Evolutionary conservation across 2,329 filamentous ascomycete genomes (phyloP), one percentile per base, ranked within the genome.

Genomic region (Mycocentrospora acerina): DNA sequence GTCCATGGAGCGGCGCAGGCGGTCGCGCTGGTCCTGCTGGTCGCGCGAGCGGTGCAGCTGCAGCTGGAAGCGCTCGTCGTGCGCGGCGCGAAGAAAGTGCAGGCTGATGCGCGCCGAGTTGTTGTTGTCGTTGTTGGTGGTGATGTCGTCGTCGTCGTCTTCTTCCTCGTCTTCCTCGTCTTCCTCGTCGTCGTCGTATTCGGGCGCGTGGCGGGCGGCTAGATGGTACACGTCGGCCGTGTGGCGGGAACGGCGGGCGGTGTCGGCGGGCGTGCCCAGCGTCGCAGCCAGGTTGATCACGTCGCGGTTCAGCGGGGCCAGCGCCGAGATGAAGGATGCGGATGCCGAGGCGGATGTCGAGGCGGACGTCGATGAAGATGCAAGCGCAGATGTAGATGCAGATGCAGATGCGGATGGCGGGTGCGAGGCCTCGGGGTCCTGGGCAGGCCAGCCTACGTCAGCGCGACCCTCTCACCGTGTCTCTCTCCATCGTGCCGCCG

Each of bases 201-300:
- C 39, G n/a, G n/a, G n/a, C n/a, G n/a, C n/a, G n/a, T n/a, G n/a
- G n/a, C n/a, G n/a, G n/a, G n/a, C n/a, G n/a, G n/a, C n/a, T n/a
- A n/a, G n/a, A n/a, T n/a, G n/a, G n/a, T n/a, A n/a, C n/a, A n/a
- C n/a, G n/a, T n/a, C n/a, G n/a, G n/a, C n/a, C n/a, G n/a, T n/a
- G n/a, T n/a, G n/a, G n/a, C n/a, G n/a, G n/a, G n/a, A n/a, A n/a
- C n/a, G n/a, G n/a, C n/a, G n/a, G n/a, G n/a, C n/a, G n/a, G n/a
- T n/a, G n/a, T 22, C 19, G 19, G 9, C 19, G 19, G 67, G 64
- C 14, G 68, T 73, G 45, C 70, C 71, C 29, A 77, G 66, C 27
- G 75, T 77, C 26, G 72, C 62, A 34, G 76, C 73, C 41, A 78
- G 68, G 51, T 77, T 73, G 38, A 74, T 68, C 15, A 63, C 57